These are phyloP conservation scores for Ophiocordyceps camponoti-floridani DNA, from an alignment of 2,329 filamentous ascomycete species.

Conservation along the genomic window DNA sequence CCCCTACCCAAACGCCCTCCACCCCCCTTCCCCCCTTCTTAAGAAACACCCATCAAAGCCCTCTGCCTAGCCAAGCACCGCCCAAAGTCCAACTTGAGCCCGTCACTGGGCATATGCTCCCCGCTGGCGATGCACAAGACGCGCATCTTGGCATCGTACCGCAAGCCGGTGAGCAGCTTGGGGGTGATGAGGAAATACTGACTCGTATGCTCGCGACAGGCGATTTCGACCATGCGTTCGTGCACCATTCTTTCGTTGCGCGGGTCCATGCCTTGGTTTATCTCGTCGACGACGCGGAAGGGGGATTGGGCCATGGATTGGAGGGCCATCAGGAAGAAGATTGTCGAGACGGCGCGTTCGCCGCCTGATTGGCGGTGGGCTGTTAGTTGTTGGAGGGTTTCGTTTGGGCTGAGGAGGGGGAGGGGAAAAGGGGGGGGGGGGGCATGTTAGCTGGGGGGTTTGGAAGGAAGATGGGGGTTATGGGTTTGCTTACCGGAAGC, in stretches of 20 bases:
- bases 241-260: conserved; percentile 97
- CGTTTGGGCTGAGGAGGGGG: conserved; percentile 13
- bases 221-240: conserved; percentile 94
- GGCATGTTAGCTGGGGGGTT: no score
- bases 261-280: conserved; percentile 99
- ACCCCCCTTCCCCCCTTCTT: background rate
- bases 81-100: conserved; percentile 29
- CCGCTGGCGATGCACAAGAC: conserved; percentile 88
- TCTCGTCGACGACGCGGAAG: conserved; percentile 97
- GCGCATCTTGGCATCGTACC: conserved; percentile 81
- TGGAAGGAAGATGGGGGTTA: no score
- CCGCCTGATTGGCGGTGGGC: conserved; percentile 91
- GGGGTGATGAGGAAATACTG: conserved; percentile 97
- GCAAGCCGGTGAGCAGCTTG: conserved; percentile 71
- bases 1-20: background rate
- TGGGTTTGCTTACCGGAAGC: conserved; percentile 57
- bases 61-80: conserved; percentile 26
- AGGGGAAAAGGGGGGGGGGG: no score
- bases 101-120: conserved; percentile 46
- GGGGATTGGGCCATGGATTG: conserved; percentile 86
- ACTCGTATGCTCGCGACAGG: conserved; percentile 62
- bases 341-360: conserved; percentile 88
- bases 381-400: conserved; percentile 69
- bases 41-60: conserved; percentile 16
- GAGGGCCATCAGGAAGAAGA: conserved; percentile 97